Evolutionary conservation across 805 yeast species (phyloP).

Genomic region (Jamesozyma gamospora): DNA sequence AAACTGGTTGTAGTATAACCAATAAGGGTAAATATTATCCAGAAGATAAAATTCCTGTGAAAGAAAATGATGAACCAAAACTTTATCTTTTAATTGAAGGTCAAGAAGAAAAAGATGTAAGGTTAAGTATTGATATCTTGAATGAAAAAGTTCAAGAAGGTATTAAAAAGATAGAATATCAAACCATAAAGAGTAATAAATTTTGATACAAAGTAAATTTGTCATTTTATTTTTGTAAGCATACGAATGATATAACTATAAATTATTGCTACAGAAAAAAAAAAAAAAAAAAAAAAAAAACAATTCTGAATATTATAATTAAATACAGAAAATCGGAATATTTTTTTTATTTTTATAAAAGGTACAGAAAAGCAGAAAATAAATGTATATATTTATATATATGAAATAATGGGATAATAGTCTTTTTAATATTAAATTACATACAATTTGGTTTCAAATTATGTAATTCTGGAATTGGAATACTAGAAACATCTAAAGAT

Average conservation of each 20-base stretch:
- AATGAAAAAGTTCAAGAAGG: conserved; percentile 49
- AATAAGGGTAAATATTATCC: conserved; percentile 72
- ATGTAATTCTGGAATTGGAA: conserved; percentile 35
- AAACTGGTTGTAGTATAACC: conserved; percentile 68
- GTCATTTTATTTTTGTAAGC: no score
- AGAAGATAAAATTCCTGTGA: conserved; percentile 43
- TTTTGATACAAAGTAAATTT: conserved; percentile 25
- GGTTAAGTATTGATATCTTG: conserved; percentile 47
- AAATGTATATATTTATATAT: background rate
- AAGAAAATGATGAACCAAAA: conserved; percentile 56
- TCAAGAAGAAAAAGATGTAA: conserved; percentile 46
- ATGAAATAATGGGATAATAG: no score
- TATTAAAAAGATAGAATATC: conserved; percentile 38
- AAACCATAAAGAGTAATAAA: conserved; percentile 38
- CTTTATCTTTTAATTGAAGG: conserved; percentile 74
- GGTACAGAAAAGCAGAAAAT: background rate
- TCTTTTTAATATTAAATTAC: background rate
- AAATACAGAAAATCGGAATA: no score
- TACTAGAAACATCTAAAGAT: conserved; percentile 31
- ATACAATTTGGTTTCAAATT: conserved; percentile 24
- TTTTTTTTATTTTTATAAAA: no score
- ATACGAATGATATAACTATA: no score
- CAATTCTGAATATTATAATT: no score
- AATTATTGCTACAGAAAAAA: no score
- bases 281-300: no score